A percentile compares a stretch with the other conserved stretches of the same genome.
Evolutionary conservation across 1,284 basidiomycete species (phyloP).

Genomic region (Ustilago cynodontis): DNA sequence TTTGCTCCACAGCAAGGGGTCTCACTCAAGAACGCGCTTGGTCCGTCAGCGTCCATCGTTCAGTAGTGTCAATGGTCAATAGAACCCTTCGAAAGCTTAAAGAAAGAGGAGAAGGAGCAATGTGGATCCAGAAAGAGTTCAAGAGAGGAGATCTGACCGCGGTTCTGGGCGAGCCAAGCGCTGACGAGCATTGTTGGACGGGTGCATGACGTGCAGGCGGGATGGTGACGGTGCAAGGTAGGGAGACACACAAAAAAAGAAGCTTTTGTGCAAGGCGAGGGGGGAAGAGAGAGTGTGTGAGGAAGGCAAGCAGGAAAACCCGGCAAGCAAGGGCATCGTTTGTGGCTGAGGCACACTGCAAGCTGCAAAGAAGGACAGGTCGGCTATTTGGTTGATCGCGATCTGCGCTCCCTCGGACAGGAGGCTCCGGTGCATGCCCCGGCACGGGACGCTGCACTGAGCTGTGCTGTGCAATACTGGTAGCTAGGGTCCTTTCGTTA

Average conservation of each 20-base stretch:
- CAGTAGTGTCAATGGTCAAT: no score
- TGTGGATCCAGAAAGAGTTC: neutral
- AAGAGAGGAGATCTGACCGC: conserved; percentile 1
- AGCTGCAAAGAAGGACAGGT: conserved; percentile 1
- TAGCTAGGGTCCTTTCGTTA: conserved; percentile 5
- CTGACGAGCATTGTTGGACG: conserved; percentile 19
- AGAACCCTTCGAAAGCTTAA: neutral
- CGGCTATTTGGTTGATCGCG: conserved; percentile 12
- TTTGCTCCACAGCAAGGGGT: conserved; percentile 23
- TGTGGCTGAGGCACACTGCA: conserved; percentile 31
- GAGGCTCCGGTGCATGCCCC: conserved; percentile 27
- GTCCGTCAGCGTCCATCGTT: conserved; percentile 3
- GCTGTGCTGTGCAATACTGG: neutral
- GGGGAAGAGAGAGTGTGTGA: neutral
- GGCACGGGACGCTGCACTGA: conserved; percentile 9
- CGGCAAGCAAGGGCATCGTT: conserved; percentile 5
- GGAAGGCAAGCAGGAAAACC: neutral
- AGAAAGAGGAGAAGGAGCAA: neutral
- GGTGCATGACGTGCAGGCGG: conserved; percentile 9
- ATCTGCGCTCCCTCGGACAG: conserved; percentile 30
- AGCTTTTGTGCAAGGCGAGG: neutral
- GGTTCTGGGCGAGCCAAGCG: conserved; percentile 8
- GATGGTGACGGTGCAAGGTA: neutral
- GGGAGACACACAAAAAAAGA: neutral
- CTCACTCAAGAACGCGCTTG: neutral